Percentiles rank a stretch among this genome's conserved stretches.
Evolutionary conservation across 2,329 filamentous ascomycete genomes (phyloP).

Genomic region (Bipolaris oryzae): DNA sequence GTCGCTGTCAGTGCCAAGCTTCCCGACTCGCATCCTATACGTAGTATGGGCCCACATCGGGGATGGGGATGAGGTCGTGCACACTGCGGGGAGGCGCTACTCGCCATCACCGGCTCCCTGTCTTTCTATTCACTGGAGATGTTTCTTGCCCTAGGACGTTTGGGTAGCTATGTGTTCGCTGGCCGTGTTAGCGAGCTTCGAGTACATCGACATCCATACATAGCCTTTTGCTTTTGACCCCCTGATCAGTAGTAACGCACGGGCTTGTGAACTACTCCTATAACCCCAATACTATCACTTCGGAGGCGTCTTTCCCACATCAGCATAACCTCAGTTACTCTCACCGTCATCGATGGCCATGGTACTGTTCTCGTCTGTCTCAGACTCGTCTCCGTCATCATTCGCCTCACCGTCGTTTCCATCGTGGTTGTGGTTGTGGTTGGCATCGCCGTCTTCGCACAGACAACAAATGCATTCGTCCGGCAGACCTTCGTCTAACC

Average conservation of each 20-base stretch:
- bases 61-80: slow-evolving; percentile 10
- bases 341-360: background rate
- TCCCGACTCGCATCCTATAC: background rate
- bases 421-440: background rate
- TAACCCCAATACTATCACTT: slow-evolving; percentile 1
- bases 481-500: background rate
- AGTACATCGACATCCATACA: background rate
- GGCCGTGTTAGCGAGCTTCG: background rate
- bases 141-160: background rate
- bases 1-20: slow-evolving; percentile 18
- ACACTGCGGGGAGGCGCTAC: slow-evolving; percentile 9
- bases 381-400: background rate
- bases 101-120: slow-evolving; percentile 1
- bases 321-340: background rate
- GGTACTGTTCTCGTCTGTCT: background rate
- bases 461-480: slow-evolving; percentile 10
- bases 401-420: background rate
- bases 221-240: background rate
- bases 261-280: background rate
- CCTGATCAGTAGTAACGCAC: background rate
- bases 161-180: background rate
- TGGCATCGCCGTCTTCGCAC: background rate
- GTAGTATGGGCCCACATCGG: slow-evolving; percentile 3
- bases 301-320: background rate
- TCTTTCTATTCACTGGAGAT: background rate